Evolutionary conservation across 164 flowering plant genomes (phyloP), one percentile per base, ranked within the genome.

Genomic region (Vitis amurensis): DNA sequence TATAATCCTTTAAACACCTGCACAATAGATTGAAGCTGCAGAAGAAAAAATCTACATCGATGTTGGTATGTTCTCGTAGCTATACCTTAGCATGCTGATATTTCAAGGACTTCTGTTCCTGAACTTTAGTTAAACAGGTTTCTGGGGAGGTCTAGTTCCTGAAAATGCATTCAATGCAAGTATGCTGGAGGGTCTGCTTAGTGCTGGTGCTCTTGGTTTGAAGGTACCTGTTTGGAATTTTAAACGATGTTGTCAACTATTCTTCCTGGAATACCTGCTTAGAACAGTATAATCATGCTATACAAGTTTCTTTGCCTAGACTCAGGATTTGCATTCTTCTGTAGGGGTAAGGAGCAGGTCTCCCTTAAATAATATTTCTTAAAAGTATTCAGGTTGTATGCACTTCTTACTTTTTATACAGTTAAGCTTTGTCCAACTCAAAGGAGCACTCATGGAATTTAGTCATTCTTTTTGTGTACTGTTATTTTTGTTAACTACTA

Each of bases 121-220:
- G 52, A 49, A 73, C 29, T 30, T 1, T 37, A 30, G 9, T 57
- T 9, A 44, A 60, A 60, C 86, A 96, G 99, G 99, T 76, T 96
- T 96, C 62, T 96, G 98, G 99, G 99, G 99, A 74, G 99, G 99
- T 63, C 84, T 96, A 53, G 97, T 92, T 69, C 99, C 99, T 61
- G 98, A 92, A 47, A 96, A 96, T 87, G 98, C 99, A 65, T 82
- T 85, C 68, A 91, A 96, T 76, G 63, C 75, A 77, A 91, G 82
- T 76, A 76, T 87, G 67, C 75, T 96, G 61, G 90, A 92, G 69
- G 79, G 80, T 77, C 94, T 96, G 73, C 78, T 96, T 47, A 72
- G 75, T 55, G 93, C 97, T 30, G 99, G 99, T 66, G 99, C 70
- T 81, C 95, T 96, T 66, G 99, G 99, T 73, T 78, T 96, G 61